These are phyloP conservation scores for Daldinia caldariorum DNA, from an alignment of 495 filamentous ascomycete species.

Conservation along the genomic window DNA sequence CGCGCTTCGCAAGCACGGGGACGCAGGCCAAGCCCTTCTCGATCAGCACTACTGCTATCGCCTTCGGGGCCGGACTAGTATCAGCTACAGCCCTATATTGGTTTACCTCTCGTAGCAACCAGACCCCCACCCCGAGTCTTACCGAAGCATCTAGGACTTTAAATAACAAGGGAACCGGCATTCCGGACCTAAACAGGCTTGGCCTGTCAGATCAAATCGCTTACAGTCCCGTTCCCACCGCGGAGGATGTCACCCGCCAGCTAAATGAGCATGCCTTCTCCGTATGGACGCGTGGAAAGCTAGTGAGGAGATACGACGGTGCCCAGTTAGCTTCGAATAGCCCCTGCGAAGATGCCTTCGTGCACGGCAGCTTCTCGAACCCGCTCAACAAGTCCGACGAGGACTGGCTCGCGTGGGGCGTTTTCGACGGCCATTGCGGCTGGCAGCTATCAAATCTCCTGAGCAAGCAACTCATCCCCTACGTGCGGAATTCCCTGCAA, in stretches of 20 bases:
- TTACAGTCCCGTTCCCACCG: conserved; percentile 38
- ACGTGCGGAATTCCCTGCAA: conserved; percentile 50
- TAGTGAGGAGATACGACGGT: conserved; percentile 58
- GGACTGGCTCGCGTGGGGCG: conserved; percentile 57
- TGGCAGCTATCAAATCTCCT: conserved; percentile 57
- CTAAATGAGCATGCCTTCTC: conserved; percentile 49
- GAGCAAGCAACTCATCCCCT: conserved; percentile 53
- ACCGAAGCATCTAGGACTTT: neutral
- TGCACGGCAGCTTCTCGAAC: conserved; percentile 56
- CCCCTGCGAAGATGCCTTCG: conserved; percentile 60
- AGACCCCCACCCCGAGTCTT: neutral
- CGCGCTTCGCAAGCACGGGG: conserved; percentile 41
- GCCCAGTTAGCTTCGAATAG: conserved; percentile 58
- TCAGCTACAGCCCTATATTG: conserved; percentile 23
- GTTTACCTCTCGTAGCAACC: conserved; percentile 17
- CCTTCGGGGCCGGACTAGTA: conserved; percentile 35
- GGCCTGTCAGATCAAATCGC: conserved; percentile 40
- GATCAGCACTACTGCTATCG: conserved; percentile 9
- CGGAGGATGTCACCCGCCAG: conserved; percentile 41
- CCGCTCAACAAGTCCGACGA: conserved; percentile 47
- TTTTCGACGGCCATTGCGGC: conserved; percentile 64
- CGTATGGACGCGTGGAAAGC: conserved; percentile 41
- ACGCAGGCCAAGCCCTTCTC: conserved; percentile 14
- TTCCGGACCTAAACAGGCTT: conserved; percentile 42
- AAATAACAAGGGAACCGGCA: neutral